Percentiles rank a stretch among this genome's conserved stretches.
These are phyloP conservation scores for Dalbergia cultrata DNA, from an alignment of 306 rosid genomes.

Conservation along the genomic window DNA sequence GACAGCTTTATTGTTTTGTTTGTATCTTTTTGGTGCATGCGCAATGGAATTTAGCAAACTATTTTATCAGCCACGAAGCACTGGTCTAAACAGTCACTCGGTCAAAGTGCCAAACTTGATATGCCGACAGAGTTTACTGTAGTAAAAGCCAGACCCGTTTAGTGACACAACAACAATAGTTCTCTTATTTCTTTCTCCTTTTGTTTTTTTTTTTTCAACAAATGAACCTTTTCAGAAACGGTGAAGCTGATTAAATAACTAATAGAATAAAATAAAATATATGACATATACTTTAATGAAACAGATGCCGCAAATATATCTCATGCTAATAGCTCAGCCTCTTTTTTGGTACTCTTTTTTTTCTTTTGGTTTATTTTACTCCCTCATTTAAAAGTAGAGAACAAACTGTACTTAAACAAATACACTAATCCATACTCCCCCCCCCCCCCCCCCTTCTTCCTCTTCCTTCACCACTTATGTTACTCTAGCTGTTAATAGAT, in stretches of 20 bases:
- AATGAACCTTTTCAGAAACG: slow-evolving; percentile 17
- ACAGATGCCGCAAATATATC: slow-evolving; percentile 35
- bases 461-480: not conserved
- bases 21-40: slow-evolving; percentile 21
- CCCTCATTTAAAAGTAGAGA: slow-evolving; percentile 17
- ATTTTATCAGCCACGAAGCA: slow-evolving; percentile 10
- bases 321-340: not conserved
- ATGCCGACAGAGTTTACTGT: slow-evolving; percentile 32
- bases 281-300: not conserved
- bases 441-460: no score
- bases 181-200: not conserved
- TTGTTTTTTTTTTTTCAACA: no score
- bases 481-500: slow-evolving; percentile 67
- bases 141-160: slow-evolving; percentile 15
- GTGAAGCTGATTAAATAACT: slow-evolving; percentile 1
- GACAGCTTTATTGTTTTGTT: slow-evolving; percentile 37
- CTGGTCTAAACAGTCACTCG: slow-evolving; percentile 15
- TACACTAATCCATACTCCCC: slow-evolving; percentile 32
- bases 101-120: slow-evolving; percentile 42
- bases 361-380: slow-evolving; percentile 1
- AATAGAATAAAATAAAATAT: not conserved
- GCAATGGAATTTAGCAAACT: slow-evolving; percentile 11
- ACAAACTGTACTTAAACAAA: slow-evolving; percentile 45
- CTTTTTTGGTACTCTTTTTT: not conserved
- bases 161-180: slow-evolving; percentile 16